These are phyloP conservation scores for Candida tibetensis DNA, from an alignment of 805 yeast genomes.

Conservation along the genomic window DNA sequence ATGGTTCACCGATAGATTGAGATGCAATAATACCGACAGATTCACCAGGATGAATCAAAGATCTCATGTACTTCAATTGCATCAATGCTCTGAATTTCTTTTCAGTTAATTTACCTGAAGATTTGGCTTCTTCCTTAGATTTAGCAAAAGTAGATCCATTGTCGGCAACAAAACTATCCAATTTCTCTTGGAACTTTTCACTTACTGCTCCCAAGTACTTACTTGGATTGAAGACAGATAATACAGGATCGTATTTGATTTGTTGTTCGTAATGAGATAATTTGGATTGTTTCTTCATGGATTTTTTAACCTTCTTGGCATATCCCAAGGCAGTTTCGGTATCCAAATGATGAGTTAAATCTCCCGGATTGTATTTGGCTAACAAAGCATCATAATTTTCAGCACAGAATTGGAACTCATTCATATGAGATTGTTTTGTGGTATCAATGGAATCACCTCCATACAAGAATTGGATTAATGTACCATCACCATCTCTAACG, in stretches of 20 bases:
- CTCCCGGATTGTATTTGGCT: constrained; percentile 82
- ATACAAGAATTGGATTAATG: constrained; percentile 88
- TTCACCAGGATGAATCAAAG: constrained; percentile 94
- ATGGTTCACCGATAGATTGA: constrained; percentile 98
- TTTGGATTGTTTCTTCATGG: constrained; percentile 58
- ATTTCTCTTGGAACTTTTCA: constrained; percentile 77
- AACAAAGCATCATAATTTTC: constrained; percentile 86
- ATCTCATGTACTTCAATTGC: constrained; percentile 98
- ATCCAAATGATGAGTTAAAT: constrained; percentile 68
- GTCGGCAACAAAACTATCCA: constrained; percentile 64
- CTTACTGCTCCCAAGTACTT: constrained; percentile 91
- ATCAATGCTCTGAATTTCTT: constrained; percentile 92
- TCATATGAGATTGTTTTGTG: constrained; percentile 90
- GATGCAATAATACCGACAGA: constrained; percentile 98
- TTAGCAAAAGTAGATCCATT: constrained; percentile 57
- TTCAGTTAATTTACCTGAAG: constrained; percentile 52
- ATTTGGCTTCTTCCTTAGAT: constrained; percentile 47
- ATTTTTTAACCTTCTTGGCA: constrained; percentile 77
- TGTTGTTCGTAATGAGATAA: constrained; percentile 63
- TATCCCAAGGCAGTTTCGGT: constrained; percentile 79
- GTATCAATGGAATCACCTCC: constrained; percentile 98
- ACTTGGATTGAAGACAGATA: constrained; percentile 83
- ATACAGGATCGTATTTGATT: constrained; percentile 79
- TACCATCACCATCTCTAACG: constrained; percentile 93
- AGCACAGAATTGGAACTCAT: constrained; percentile 87